Evolutionary conservation across 2,329 filamentous ascomycete genomes (phyloP).

Genomic region (Colletotrichum agaves): DNA sequence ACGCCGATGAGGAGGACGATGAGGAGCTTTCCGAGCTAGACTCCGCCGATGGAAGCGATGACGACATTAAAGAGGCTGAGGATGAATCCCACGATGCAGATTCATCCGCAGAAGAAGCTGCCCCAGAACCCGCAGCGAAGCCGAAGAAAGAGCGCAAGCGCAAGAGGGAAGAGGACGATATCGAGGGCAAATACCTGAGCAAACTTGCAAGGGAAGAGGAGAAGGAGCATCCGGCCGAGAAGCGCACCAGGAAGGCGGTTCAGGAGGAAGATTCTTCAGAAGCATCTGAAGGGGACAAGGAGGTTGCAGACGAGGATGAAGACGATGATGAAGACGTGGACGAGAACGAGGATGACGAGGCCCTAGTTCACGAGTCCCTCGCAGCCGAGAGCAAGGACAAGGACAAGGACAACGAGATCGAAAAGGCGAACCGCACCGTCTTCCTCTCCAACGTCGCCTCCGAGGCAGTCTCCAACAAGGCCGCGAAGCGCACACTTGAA

Average conservation of each 20-base stretch:
- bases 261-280: constrained; percentile 54
- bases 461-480: constrained; percentile 83
- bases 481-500: constrained; percentile 80
- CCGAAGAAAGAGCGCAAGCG: constrained; percentile 67
- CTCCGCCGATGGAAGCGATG: constrained; percentile 37
- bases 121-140: constrained; percentile 51
- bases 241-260: constrained; percentile 60
- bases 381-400: constrained; percentile 61
- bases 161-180: constrained; percentile 75
- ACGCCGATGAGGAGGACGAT: constrained; percentile 45
- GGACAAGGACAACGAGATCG: constrained; percentile 67
- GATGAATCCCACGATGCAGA: constrained; percentile 35
- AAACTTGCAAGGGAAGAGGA: constrained; percentile 71
- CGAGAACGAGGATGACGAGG: constrained; percentile 52
- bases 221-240: constrained; percentile 62
- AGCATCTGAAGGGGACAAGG: constrained; percentile 30
- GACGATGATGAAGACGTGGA: constrained; percentile 13
- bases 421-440: constrained; percentile 89
- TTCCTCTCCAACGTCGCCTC: constrained; percentile 93
- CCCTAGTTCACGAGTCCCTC: constrained; percentile 68
- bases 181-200: constrained; percentile 77
- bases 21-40: constrained; percentile 36
- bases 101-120: constrained; percentile 48
- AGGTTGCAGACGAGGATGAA: constrained; percentile 30
- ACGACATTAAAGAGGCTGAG: constrained; percentile 42